Evolutionary conservation across 257 asterid genomes (phyloP).

Genomic region (Capsicum chinense): DNA sequence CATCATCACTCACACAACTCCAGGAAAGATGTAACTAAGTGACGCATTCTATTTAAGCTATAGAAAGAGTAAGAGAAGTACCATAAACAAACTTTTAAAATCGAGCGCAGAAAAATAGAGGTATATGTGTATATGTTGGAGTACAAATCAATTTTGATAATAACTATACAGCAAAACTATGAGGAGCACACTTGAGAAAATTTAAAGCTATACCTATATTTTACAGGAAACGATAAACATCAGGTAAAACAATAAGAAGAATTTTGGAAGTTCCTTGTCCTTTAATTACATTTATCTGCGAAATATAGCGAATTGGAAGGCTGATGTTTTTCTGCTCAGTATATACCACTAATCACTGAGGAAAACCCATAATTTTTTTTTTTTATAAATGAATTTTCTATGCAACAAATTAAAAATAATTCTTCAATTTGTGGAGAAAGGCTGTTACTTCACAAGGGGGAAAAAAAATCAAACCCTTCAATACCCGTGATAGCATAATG

Average conservation of each 20-base stretch:
- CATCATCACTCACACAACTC: background rate
- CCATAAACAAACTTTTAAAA: background rate
- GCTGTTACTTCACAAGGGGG: background rate
- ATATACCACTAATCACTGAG: background rate
- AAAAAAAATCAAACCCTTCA: conserved; percentile 20
- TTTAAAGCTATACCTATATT: background rate
- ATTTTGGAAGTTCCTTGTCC: background rate
- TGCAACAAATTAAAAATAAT: background rate
- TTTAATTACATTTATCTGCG: background rate
- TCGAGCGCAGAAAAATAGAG: background rate
- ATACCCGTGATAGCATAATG: conserved; percentile 21
- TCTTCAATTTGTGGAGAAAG: background rate
- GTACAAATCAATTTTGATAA: background rate
- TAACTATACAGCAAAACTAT: background rate
- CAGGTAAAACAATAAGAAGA: background rate
- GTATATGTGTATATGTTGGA: background rate
- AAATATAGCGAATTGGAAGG: background rate
- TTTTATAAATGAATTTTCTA: background rate
- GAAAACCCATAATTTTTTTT: background rate
- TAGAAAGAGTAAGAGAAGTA: background rate
- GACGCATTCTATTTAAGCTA: background rate
- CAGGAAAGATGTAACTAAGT: background rate
- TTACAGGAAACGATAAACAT: background rate
- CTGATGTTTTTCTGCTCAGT: background rate
- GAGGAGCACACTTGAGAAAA: background rate